Conservation (phyloP, 495 filamentous ascomycete species). For the Barbatosphaeria neglecta region DNA sequence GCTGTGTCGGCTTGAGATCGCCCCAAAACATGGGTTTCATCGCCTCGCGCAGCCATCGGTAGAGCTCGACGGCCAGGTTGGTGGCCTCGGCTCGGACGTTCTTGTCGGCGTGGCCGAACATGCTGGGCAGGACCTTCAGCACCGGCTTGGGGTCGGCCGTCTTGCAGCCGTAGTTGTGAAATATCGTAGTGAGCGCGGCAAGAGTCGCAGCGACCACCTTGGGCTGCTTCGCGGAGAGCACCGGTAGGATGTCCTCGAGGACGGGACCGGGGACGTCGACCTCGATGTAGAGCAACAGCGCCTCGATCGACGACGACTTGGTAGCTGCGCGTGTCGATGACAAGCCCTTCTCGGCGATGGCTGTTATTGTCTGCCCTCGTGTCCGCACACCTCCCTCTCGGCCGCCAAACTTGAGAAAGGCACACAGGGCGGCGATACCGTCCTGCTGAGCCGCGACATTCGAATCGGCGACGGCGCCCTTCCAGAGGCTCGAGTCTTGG, state of each 20-base stretch:
- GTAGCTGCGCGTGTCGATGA: slow-evolving; percentile 75
- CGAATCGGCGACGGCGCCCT: slow-evolving; percentile 83
- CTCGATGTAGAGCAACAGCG: slow-evolving; percentile 79
- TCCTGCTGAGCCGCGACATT: slow-evolving; percentile 97
- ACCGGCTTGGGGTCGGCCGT: slow-evolving; percentile 92
- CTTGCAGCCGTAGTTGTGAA: slow-evolving; percentile 89
- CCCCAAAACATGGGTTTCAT: slow-evolving; percentile 98
- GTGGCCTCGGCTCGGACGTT: slow-evolving; percentile 94
- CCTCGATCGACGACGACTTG: slow-evolving; percentile 79
- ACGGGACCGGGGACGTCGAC: slow-evolving; percentile 76
- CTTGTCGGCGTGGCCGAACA: slow-evolving; percentile 94
- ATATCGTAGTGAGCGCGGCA: slow-evolving; percentile 67
- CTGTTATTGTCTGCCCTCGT: slow-evolving; percentile 55
- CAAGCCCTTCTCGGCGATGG: slow-evolving; percentile 87
- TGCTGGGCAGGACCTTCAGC: slow-evolving; percentile 82
- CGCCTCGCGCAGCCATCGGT: slow-evolving; percentile 92
- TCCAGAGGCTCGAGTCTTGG: slow-evolving; percentile 78
- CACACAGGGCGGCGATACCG: slow-evolving; percentile 72
- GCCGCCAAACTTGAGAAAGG: slow-evolving; percentile 83
- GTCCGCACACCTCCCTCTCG: slow-evolving; percentile 69
- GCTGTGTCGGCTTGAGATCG: slow-evolving; percentile 91
- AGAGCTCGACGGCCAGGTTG: slow-evolving; percentile 84
- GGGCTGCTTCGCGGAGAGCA: slow-evolving; percentile 80
- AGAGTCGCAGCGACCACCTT: slow-evolving; percentile 86
- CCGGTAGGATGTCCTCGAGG: slow-evolving; percentile 81